Evolutionary conservation across 177 flowering plant species (phyloP).

Genomic region (Vitis hybrid): DNA sequence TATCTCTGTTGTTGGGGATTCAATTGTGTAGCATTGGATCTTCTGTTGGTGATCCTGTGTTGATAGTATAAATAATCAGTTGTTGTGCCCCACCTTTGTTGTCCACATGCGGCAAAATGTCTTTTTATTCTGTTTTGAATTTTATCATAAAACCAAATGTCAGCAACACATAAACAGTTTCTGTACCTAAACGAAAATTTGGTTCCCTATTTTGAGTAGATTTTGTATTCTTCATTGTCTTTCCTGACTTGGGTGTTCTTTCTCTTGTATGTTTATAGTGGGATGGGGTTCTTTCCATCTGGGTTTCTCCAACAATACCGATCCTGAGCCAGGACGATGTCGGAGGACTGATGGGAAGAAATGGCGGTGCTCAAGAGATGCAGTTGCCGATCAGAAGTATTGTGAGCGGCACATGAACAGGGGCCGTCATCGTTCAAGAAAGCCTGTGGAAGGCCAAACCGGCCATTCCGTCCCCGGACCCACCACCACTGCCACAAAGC

Average conservation of each 20-base stretch:
- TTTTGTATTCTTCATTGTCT: not conserved
- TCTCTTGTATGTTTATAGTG: slow-evolving; percentile 26
- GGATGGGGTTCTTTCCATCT: slow-evolving; percentile 86
- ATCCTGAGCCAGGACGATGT: slow-evolving; percentile 92
- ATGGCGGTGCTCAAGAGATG: slow-evolving; percentile 93
- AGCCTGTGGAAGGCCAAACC: slow-evolving; percentile 91
- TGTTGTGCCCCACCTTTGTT: not conserved
- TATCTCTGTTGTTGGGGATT: too few species aligned
- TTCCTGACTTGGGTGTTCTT: not conserved
- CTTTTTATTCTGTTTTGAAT: not conserved
- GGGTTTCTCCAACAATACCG: slow-evolving; percentile 65
- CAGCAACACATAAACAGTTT: not conserved
- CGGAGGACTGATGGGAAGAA: slow-evolving; percentile 91
- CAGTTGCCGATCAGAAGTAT: slow-evolving; percentile 78
- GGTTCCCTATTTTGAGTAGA: not conserved
- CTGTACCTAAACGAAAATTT: not conserved
- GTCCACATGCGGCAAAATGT: not conserved
- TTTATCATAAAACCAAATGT: not conserved
- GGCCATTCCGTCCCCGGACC: slow-evolving; percentile 60
- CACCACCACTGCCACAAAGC: slow-evolving; percentile 30
- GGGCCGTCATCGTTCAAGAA: slow-evolving; percentile 96
- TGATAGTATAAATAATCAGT: too few species aligned
- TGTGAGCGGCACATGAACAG: slow-evolving; percentile 92
- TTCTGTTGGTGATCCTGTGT: too few species aligned
- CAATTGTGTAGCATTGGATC: too few species aligned